phyloP scores from a whole-genome alignment of 306 rosid genomes.

The Malus asiatica region DNA sequence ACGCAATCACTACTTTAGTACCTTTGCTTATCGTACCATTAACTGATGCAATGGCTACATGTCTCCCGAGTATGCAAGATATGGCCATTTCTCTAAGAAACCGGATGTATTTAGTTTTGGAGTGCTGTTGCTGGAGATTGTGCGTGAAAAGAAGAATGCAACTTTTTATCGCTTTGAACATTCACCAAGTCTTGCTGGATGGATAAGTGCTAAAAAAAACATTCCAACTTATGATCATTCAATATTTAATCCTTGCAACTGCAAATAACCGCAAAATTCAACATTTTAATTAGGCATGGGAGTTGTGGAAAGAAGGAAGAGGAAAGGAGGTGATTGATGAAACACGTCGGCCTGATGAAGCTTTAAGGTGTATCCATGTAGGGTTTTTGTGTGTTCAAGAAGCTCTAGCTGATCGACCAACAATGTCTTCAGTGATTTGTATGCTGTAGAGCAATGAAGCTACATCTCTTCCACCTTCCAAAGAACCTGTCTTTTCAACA shows the following conservation, averaged over 20 bases:
- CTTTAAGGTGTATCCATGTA: conserved; percentile 5
- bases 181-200: conserved; percentile 3
- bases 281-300: no score
- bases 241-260: no score
- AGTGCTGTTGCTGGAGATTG: conserved; percentile 3
- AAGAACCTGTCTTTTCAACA: no score
- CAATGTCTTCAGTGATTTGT: not conserved
- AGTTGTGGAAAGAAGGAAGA: no score
- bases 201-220: not conserved
- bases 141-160: conserved; percentile 11
- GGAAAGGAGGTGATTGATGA: no score
- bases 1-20: no score
- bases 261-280: no score
- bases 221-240: no score
- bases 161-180: not conserved
- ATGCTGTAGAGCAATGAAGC: not conserved
- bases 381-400: conserved; percentile 14
- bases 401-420: not conserved
- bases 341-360: not conserved
- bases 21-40: not conserved
- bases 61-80: conserved; percentile 9
- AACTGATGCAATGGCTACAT: conserved; percentile 8
- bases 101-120: conserved; percentile 2
- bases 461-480: conserved; percentile 1
- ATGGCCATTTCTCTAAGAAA: conserved; percentile 5